phyloP scores from a whole-genome alignment of 164 flowering plant genomes.

The Nelumbo lutea region DNA sequence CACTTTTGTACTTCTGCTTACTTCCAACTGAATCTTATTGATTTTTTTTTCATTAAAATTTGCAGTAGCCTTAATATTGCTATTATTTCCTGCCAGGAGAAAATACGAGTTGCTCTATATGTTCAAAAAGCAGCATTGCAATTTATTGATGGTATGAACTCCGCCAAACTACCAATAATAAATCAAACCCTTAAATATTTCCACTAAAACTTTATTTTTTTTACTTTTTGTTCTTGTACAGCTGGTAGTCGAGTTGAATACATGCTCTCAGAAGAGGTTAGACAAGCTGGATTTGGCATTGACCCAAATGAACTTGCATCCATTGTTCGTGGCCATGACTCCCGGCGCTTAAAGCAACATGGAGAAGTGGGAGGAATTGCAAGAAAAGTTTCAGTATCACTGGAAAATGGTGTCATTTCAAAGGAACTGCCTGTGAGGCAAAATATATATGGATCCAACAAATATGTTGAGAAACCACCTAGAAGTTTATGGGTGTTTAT shows the following conservation, averaged over 20 bases:
- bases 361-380: slow-evolving; percentile 38
- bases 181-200: neutral
- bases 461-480: slow-evolving; percentile 40
- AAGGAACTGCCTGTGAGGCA: slow-evolving; percentile 27
- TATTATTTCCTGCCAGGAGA: slow-evolving; percentile 30
- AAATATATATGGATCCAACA: slow-evolving; percentile 34
- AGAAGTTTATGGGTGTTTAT: slow-evolving; percentile 40
- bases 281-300: slow-evolving; percentile 32
- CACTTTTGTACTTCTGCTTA: too few species aligned
- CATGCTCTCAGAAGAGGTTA: slow-evolving; percentile 29
- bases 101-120: slow-evolving; percentile 30
- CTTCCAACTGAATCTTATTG: too few species aligned
- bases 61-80: neutral
- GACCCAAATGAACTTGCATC: slow-evolving; percentile 40
- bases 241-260: slow-evolving; percentile 23
- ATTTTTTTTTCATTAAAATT: too few species aligned
- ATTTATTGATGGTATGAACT: slow-evolving; percentile 38
- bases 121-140: slow-evolving; percentile 46
- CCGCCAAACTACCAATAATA: neutral
- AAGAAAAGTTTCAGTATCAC: slow-evolving; percentile 23
- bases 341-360: slow-evolving; percentile 16
- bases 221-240: slow-evolving; percentile 9
- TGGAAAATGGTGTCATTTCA: slow-evolving; percentile 29
- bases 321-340: slow-evolving; percentile 32
- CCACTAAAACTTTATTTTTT: neutral